These are phyloP conservation scores for Hypoxylon rubiginosum DNA, from an alignment of 2,329 filamentous ascomycete species.

Conservation along the genomic window DNA sequence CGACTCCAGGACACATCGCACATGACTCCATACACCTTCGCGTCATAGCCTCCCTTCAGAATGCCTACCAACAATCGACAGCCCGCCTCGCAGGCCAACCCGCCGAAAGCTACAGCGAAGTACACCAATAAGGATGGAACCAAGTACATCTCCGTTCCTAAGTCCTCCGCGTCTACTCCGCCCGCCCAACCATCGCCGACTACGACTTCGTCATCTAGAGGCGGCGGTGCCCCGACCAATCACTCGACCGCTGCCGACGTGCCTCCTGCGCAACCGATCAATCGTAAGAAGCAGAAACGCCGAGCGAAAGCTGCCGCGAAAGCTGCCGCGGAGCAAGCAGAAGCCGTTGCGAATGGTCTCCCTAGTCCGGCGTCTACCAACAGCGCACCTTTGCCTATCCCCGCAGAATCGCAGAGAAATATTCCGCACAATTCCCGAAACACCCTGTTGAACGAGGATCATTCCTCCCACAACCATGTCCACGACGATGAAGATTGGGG, in stretches of 20 bases:
- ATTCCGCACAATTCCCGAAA: constrained; percentile 32
- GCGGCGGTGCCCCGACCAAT: constrained; percentile 53
- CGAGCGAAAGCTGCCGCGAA: constrained; percentile 86
- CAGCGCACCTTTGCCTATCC: constrained; percentile 43
- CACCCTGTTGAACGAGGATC: constrained; percentile 17
- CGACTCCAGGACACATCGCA: constrained; percentile 40
- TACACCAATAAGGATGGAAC: constrained; percentile 78
- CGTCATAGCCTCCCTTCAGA: constrained; percentile 44
- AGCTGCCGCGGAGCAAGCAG: constrained; percentile 66
- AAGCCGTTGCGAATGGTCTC: constrained; percentile 59
- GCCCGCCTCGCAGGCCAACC: constrained; percentile 62
- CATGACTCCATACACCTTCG: constrained; percentile 43
- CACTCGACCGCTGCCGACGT: constrained; percentile 45
- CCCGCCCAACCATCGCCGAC: constrained; percentile 68
- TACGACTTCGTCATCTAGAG: constrained; percentile 55
- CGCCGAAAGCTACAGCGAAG: constrained; percentile 69
- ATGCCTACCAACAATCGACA: constrained; percentile 68
- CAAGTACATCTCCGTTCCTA: constrained; percentile 76
- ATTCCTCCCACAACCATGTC: constrained; percentile 48
- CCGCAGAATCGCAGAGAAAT: constrained; percentile 37
- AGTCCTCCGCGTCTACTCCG: constrained; percentile 64
- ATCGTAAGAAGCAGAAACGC: constrained; percentile 96
- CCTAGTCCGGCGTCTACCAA: constrained; percentile 54
- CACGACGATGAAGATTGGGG: constrained; percentile 64
- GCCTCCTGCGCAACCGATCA: constrained; percentile 68